Base-by-base conservation (phyloP, 75 land plant genomes). In the Cryptomeria japonica region DNA sequence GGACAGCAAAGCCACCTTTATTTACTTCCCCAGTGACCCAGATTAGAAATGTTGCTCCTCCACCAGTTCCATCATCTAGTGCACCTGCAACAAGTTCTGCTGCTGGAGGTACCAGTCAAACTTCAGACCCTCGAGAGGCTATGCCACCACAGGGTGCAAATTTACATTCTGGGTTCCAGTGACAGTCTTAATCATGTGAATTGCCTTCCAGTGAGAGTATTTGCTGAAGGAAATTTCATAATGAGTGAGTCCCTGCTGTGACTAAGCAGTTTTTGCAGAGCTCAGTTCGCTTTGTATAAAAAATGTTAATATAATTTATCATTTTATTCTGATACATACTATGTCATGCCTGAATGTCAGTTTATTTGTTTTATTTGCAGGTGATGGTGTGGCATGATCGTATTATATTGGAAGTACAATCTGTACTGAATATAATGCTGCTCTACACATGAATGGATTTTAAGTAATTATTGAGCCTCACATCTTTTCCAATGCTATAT, bases 1-100 rank as follows among this genome's bases (percentile, higher is more conserved):
- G 84, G 49, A 82, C 49, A 82, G 47, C 15, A 82, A 82, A n/a
- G 6, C 53, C 47, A n/a, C 84, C 84, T 82, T 34, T n/a, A 46
- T 82, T 82, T n/a, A 28, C 53, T 28, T 80, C 18, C 25, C 51
- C 84, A 80, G 10, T 22, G 83, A 2, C 47, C 41, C 84, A 82
- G 19, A 82, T 82, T n/a, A 82, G 84, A 82, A 82, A 82, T 14
- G 16, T n/a, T 5, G n/a, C 34, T n/a, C 84, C 84, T 82, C 47
- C 47, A 46, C 14, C 15, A 12, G 51, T 44, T 82, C 51, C 34
- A 46, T 82, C 84, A 46, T 13, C 51, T 46, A 46, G 84, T 82
- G 84, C 84, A 25, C 34, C 49, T 82, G 49, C 25, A 32, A 15
- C 37, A 44, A 41, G 84, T 46, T 82, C 84, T 12, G 32, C 32